These are phyloP conservation scores for Xylaria flabelliformis DNA, from an alignment of 495 filamentous ascomycete species.

Conservation along the genomic window DNA sequence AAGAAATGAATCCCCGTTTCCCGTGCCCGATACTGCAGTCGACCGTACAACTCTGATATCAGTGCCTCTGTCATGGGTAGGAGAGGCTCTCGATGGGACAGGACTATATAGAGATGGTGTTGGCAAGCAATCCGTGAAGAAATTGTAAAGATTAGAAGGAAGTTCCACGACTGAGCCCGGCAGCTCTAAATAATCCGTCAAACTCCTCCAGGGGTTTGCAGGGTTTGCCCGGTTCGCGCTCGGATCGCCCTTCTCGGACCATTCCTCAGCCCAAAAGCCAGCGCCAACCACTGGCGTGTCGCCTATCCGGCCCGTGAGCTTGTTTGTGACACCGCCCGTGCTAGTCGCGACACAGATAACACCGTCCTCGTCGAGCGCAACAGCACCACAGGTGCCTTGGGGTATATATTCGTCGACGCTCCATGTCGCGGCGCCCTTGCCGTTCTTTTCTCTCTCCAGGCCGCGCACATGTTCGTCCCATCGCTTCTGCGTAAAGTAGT, in stretches of 20 bases:
- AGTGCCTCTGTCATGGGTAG: background rate
- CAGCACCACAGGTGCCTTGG: conserved; percentile 85
- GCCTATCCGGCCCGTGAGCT: conserved; percentile 81
- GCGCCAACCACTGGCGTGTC: conserved; percentile 88
- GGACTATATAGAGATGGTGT: conserved; percentile 48
- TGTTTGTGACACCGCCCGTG: conserved; percentile 90
- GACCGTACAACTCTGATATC: conserved; percentile 53
- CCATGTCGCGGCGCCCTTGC: conserved; percentile 45
- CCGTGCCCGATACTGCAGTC: conserved; percentile 81
- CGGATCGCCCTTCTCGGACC: conserved; percentile 55
- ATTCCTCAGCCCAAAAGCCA: conserved; percentile 90
- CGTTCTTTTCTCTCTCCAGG: conserved; percentile 58
- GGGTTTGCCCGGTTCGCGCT: background rate
- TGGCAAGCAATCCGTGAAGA: conserved; percentile 62
- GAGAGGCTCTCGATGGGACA: conserved; percentile 4
- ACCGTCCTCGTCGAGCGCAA: conserved; percentile 76
- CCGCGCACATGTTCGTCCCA: conserved; percentile 85
- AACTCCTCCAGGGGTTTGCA: conserved; percentile 23
- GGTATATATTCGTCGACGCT: conserved; percentile 67
- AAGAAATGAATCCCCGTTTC: conserved; percentile 90
- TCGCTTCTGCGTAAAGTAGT: conserved; percentile 78
- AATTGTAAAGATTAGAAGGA: conserved; percentile 44
- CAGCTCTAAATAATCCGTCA: conserved; percentile 26
- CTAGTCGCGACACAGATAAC: conserved; percentile 80
- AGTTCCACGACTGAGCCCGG: conserved; percentile 49